Conservation (phyloP, 805 yeast genomes). For the Lachancea meyersii region DNA sequence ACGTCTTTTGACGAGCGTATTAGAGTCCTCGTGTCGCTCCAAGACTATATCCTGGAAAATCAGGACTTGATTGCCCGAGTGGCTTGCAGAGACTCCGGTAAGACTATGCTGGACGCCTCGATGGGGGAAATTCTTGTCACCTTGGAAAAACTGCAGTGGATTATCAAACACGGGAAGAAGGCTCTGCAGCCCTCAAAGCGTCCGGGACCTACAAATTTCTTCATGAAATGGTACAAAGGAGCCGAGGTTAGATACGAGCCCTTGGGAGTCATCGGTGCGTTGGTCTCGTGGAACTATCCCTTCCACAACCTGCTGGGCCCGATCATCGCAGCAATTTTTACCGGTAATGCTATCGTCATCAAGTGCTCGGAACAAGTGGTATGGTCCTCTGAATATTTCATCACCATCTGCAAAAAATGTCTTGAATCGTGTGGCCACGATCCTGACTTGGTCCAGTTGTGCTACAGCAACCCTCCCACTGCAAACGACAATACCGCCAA, state of each 20-base stretch:
- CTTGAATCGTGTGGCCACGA: slow-evolving; percentile 68
- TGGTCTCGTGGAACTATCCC: slow-evolving; percentile 97
- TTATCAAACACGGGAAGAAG: slow-evolving; percentile 70
- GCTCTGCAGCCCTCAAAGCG: slow-evolving; percentile 66
- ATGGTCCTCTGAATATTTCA: slow-evolving; percentile 84
- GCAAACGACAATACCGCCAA: slow-evolving; percentile 48
- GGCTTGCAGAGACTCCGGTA: slow-evolving; percentile 95
- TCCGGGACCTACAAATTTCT: slow-evolving; percentile 79
- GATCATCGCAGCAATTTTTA: slow-evolving; percentile 75
- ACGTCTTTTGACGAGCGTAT: slow-evolving; percentile 61
- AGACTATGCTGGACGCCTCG: slow-evolving; percentile 90
- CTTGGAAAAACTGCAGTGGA: slow-evolving; percentile 88
- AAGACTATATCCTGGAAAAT: slow-evolving; percentile 64
- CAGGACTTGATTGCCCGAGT: slow-evolving; percentile 85
- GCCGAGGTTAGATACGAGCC: slow-evolving; percentile 96
- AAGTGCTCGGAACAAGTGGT: slow-evolving; percentile 95
- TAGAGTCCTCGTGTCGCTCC: slow-evolving; percentile 62
- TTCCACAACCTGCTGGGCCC: slow-evolving; percentile 94
- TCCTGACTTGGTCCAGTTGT: slow-evolving; percentile 79
- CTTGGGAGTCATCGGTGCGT: slow-evolving; percentile 75
- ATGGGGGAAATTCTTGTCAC: slow-evolving; percentile 97
- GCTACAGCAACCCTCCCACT: slow-evolving; percentile 75
- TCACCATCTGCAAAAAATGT: slow-evolving; percentile 64
- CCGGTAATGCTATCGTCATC: slow-evolving; percentile 87
- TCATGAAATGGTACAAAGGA: slow-evolving; percentile 76